Conservation (phyloP, 2,329 filamentous ascomycete species). For the Xylaria sp. region DNA sequence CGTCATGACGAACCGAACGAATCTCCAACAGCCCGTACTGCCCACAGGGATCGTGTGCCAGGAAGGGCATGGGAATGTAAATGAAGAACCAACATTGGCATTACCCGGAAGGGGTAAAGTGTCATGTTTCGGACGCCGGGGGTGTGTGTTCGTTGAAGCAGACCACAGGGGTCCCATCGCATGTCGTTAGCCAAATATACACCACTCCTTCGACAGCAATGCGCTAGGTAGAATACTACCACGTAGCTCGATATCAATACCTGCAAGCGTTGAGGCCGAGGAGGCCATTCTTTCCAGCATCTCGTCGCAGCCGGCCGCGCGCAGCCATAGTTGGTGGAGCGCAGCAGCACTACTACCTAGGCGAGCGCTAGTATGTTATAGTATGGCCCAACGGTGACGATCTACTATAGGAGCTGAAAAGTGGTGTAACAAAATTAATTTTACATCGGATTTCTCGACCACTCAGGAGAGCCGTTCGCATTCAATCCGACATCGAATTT, state of each 20-base stretch:
- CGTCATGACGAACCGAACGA: constrained; percentile 17
- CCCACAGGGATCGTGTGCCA: neutral
- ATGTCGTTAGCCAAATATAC: neutral
- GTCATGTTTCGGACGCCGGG: too few species aligned
- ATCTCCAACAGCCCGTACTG: constrained; percentile 7
- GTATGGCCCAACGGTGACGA: neutral
- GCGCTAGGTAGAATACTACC: too few species aligned
- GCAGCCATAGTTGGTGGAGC: neutral
- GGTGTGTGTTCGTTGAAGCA: too few species aligned
- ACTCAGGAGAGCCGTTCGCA: constrained; percentile 23
- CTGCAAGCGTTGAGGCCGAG: neutral
- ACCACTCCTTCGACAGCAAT: too few species aligned
- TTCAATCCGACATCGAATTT: constrained; percentile 3
- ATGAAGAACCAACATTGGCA: constrained; percentile 26
- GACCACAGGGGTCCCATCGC: too few species aligned
- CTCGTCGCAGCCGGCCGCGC: neutral
- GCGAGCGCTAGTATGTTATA: too few species aligned
- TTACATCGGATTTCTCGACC: constrained; percentile 26
- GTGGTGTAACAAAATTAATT: constrained; percentile 27
- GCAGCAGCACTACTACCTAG: neutral
- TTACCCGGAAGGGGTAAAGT: too few species aligned
- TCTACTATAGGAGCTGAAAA: constrained; percentile 29
- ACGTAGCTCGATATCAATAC: neutral
- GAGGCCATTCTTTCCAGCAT: constrained; percentile 1
- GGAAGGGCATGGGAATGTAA: constrained; percentile 31